Percentiles rank a stretch among this genome's conserved stretches.
phyloP scores from a whole-genome alignment of 352 stramenopile genomes.

The Globisporangium cystogenes region DNA sequence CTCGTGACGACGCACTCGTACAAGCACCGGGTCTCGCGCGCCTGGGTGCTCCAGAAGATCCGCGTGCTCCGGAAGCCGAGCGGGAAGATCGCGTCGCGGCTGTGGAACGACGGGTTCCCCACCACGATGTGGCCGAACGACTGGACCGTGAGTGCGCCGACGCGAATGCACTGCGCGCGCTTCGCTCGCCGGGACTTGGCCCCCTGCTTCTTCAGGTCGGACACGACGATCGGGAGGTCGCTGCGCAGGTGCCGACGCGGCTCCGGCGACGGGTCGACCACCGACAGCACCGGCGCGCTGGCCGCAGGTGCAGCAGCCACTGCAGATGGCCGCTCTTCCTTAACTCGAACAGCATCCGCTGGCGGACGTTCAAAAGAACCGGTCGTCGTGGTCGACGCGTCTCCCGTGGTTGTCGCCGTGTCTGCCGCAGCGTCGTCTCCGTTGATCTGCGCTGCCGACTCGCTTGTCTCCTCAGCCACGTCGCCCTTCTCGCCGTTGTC shows the following conservation, averaged over 20 bases:
- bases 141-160: constrained; percentile 78
- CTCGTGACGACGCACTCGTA: constrained; percentile 91
- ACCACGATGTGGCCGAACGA: constrained; percentile 77
- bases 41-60: constrained; percentile 89
- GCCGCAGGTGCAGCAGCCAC: not conserved
- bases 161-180: constrained; percentile 53
- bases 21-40: constrained; percentile 60
- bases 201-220: constrained; percentile 61
- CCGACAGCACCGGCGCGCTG: constrained; percentile 22
- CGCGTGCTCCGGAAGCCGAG: constrained; percentile 87
- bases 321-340: not conserved
- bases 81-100: constrained; percentile 81
- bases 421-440: not conserved
- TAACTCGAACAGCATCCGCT: not conserved
- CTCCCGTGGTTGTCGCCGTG: not conserved
- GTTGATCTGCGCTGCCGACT: not conserved
- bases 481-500: not conserved
- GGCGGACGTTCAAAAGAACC: not conserved
- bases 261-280: constrained; percentile 40
- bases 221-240: constrained; percentile 28
- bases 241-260: constrained; percentile 37
- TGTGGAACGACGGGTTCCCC: constrained; percentile 83
- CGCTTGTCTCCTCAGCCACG: not conserved
- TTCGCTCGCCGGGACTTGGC: constrained; percentile 37
- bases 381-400: not conserved